These are phyloP conservation scores for Butyriboletus regius DNA, from an alignment of 1,284 basidiomycete species.

Conservation along the genomic window DNA sequence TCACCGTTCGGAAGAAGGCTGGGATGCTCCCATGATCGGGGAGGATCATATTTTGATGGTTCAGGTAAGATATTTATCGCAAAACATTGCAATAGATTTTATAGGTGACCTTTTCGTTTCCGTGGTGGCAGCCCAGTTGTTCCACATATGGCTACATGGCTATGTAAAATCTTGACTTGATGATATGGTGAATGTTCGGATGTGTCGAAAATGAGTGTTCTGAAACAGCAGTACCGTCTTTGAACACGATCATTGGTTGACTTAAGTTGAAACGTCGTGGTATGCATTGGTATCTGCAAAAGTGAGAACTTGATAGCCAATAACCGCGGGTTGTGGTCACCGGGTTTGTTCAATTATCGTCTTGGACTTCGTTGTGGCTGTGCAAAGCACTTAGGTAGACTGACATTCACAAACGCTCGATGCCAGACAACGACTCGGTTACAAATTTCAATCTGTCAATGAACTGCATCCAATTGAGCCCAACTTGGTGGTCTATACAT, in stretches of 20 bases:
- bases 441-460: neutral
- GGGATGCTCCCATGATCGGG: conserved; percentile 30
- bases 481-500: neutral
- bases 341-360: too few relatives aligned
- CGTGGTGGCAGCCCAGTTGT: conserved; percentile 7
- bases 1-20: conserved; percentile 11
- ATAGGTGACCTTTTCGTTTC: conserved; percentile 5
- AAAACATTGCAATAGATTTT: neutral
- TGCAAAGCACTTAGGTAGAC: too few relatives aligned
- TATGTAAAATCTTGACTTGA: conserved; percentile 16
- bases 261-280: neutral
- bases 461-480: neutral
- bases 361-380: too few relatives aligned
- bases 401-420: too few relatives aligned
- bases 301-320: neutral
- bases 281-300: neutral
- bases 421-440: neutral
- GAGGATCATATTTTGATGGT: conserved; percentile 30
- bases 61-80: conserved; percentile 13
- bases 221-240: conserved; percentile 18
- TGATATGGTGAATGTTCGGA: neutral
- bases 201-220: conserved; percentile 6
- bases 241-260: neutral
- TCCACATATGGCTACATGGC: conserved; percentile 25
- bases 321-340: neutral